Evolutionary conservation across 1,284 basidiomycete species (phyloP).

Genomic region (Ustilago hordei): DNA sequence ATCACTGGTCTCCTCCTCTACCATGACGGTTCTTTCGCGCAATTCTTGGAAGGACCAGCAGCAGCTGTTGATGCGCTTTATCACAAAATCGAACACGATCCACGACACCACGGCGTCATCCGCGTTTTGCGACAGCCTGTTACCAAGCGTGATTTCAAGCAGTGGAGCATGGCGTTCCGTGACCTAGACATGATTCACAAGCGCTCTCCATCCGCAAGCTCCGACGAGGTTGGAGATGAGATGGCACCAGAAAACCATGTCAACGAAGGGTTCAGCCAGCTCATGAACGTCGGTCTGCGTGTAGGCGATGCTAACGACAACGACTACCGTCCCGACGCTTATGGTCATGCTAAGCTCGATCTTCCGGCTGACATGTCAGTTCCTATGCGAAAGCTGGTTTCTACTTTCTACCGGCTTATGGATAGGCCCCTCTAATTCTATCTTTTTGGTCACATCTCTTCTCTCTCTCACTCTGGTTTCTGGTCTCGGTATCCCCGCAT

Average conservation of each 20-base stretch:
- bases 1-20: constrained; percentile 50
- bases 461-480: constrained; percentile 1
- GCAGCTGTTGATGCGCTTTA: constrained; percentile 37
- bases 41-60: constrained; percentile 51
- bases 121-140: constrained; percentile 29
- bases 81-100: constrained; percentile 40
- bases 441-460: not conserved
- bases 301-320: constrained; percentile 31
- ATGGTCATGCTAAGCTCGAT: constrained; percentile 35
- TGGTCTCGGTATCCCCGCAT: constrained; percentile 8
- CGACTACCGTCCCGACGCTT: constrained; percentile 41
- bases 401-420: constrained; percentile 46
- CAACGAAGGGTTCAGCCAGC: constrained; percentile 42
- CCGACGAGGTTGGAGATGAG: constrained; percentile 5
- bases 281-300: constrained; percentile 45
- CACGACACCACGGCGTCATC: constrained; percentile 44
- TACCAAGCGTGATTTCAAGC: constrained; percentile 41
- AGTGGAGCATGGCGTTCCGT: constrained; percentile 56
- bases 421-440: constrained; percentile 32
- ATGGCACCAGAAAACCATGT: constrained; percentile 24
- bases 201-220: constrained; percentile 2
- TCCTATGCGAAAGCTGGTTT: constrained; percentile 43
- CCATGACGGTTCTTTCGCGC: constrained; percentile 51
- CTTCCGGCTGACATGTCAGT: constrained; percentile 42
- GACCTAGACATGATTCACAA: constrained; percentile 44